phyloP scores from a whole-genome alignment of 2,329 filamentous ascomycete species.

The Fusarium keratoplasticum region DNA sequence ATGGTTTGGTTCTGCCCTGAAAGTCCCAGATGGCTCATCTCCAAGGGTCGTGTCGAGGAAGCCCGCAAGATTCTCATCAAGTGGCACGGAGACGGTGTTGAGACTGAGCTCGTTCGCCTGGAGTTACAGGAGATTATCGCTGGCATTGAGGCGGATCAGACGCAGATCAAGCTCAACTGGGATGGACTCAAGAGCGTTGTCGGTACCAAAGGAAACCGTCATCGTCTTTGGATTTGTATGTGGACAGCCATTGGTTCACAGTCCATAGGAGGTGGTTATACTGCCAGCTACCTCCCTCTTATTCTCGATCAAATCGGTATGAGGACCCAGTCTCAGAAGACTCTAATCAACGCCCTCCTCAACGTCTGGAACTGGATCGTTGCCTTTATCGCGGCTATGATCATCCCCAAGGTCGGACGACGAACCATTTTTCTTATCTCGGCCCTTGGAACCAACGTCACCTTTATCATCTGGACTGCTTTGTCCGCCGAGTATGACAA shows the following conservation, averaged over 20 bases:
- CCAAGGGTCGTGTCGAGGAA: constrained; percentile 52
- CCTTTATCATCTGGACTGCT: neutral
- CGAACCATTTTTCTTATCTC: neutral
- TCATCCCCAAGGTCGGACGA: neutral
- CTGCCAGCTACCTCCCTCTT: neutral
- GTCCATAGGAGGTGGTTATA: neutral
- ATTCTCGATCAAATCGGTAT: neutral
- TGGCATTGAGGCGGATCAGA: constrained; percentile 27
- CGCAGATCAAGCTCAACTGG: constrained; percentile 1
- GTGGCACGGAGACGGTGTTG: constrained; percentile 56
- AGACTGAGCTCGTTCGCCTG: constrained; percentile 28
- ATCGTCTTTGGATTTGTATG: constrained; percentile 10
- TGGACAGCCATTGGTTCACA: constrained; percentile 11
- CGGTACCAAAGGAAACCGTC: constrained; percentile 4
- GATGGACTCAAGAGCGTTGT: constrained; percentile 2
- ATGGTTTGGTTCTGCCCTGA: constrained; percentile 23
- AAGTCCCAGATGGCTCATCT: constrained; percentile 41
- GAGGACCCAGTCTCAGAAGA: neutral
- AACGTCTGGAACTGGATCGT: neutral
- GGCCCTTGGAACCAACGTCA: neutral
- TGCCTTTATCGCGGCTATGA: neutral
- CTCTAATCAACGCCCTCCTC: neutral
- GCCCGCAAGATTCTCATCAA: constrained; percentile 48
- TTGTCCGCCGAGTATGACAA: neutral
- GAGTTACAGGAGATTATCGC: constrained; percentile 46